Conservation (phyloP, 148 eudicot genomes). For the Silene latifolia region DNA sequence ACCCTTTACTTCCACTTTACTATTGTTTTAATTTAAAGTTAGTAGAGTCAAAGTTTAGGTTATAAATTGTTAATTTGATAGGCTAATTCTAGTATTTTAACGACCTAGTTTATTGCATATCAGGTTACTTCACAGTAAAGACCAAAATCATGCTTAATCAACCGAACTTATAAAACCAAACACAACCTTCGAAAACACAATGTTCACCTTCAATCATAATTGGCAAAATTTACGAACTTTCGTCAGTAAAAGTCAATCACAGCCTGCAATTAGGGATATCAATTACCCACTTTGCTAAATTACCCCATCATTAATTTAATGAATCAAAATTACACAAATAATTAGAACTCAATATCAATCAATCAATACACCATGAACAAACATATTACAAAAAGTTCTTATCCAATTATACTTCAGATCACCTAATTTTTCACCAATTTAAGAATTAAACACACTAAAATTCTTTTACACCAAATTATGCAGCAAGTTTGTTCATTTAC, state of each 20-base stretch:
- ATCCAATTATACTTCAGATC: background rate
- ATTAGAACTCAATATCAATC: background rate
- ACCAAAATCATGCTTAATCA: background rate
- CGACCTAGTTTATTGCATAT: too few species aligned
- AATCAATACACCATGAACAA: background rate
- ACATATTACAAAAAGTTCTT: background rate
- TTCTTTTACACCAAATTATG: background rate
- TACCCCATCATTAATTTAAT: background rate
- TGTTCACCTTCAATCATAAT: slow-evolving; percentile 16
- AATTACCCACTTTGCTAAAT: slow-evolving; percentile 8
- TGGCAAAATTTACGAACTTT: slow-evolving; percentile 10
- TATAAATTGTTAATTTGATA: too few species aligned
- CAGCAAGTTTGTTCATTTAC: background rate
- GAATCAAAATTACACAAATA: background rate
- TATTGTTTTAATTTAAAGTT: too few species aligned
- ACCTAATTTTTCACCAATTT: background rate
- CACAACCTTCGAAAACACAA: background rate
- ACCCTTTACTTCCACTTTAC: too few species aligned
- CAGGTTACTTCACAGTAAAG: too few species aligned
- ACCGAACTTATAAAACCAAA: background rate
- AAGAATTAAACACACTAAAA: background rate
- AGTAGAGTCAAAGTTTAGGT: too few species aligned
- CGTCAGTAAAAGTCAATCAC: background rate
- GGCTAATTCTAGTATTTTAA: too few species aligned
- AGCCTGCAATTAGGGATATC: slow-evolving; percentile 14